phyloP scores from a whole-genome alignment of 2,329 filamentous ascomycete species.

The Sporothrix brasiliensis region DNA sequence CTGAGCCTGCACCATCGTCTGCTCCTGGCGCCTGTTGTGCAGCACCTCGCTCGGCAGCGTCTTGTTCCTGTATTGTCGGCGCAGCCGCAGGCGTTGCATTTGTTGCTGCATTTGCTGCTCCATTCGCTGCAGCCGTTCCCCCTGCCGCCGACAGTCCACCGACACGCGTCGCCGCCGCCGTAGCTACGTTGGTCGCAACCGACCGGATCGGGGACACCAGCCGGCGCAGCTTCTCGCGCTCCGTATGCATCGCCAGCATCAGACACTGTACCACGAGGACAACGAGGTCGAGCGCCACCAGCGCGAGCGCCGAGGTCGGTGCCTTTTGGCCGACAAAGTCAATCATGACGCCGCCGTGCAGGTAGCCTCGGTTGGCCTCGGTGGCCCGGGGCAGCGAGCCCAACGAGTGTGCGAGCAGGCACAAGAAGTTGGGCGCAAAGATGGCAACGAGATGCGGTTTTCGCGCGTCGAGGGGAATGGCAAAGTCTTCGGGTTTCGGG shows the following conservation, averaged over 20 bases:
- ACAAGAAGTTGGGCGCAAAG: slow-evolving; percentile 61
- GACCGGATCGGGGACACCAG: slow-evolving; percentile 43
- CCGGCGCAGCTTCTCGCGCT: slow-evolving; percentile 60
- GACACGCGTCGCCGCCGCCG: slow-evolving; percentile 35
- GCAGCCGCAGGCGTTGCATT: slow-evolving; percentile 41
- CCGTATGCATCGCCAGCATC: slow-evolving; percentile 65
- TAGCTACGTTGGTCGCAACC: slow-evolving; percentile 32
- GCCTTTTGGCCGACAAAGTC: slow-evolving; percentile 70
- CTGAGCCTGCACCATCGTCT: slow-evolving; percentile 44
- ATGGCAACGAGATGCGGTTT: slow-evolving; percentile 62
- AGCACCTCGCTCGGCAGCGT: slow-evolving; percentile 23
- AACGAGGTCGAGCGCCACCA: slow-evolving; percentile 59
- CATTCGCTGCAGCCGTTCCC: slow-evolving; percentile 32
- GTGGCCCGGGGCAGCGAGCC: slow-evolving; percentile 58
- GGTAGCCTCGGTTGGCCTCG: slow-evolving; percentile 65
- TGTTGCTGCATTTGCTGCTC: slow-evolving; percentile 41
- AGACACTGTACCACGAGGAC: slow-evolving; percentile 63
- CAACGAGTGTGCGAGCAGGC: slow-evolving; percentile 62
- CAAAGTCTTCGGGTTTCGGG: slow-evolving; percentile 61
- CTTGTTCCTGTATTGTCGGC: slow-evolving; percentile 37
- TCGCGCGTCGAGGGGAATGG: slow-evolving; percentile 59
- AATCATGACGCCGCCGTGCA: slow-evolving; percentile 68
- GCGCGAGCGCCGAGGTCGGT: slow-evolving; percentile 58
- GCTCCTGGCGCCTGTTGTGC: slow-evolving; percentile 34
- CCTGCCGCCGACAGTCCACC: not conserved